phyloP scores from a whole-genome alignment of 257 asterid species.

The Solanum rostratum region DNA sequence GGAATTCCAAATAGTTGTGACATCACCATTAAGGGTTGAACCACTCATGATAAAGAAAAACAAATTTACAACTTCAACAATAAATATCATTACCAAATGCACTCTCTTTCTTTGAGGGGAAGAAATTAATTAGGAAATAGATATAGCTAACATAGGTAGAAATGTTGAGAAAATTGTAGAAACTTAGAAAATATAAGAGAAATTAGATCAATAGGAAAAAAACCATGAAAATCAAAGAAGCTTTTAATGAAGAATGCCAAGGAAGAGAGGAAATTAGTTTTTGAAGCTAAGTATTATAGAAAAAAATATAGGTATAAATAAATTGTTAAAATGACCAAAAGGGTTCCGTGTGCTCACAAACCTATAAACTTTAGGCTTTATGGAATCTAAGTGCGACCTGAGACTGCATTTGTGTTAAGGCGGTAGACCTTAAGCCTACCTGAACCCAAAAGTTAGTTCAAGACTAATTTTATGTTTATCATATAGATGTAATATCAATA shows the following conservation, averaged over 20 bases:
- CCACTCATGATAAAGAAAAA: too few species aligned
- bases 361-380: background rate
- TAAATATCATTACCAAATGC: background rate
- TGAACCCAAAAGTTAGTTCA: background rate
- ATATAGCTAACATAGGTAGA: too few species aligned
- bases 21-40: too few species aligned
- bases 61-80: too few species aligned
- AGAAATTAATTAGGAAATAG: too few species aligned
- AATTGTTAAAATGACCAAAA: background rate
- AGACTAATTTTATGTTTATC: too few species aligned
- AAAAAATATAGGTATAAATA: background rate
- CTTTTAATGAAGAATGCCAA: background rate
- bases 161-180: background rate
- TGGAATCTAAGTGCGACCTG: too few species aligned
- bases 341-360: background rate
- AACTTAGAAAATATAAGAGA: background rate
- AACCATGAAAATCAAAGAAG: background rate
- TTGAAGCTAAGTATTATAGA: background rate
- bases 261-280: background rate
- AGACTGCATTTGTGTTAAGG: background rate
- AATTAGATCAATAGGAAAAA: background rate
- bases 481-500: background rate
- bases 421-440: too few species aligned
- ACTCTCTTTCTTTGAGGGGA: background rate
- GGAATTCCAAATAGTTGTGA: background rate